Evolutionary conservation across 75 land plant genomes (phyloP).

Genomic region (Pinus taeda): DNA sequence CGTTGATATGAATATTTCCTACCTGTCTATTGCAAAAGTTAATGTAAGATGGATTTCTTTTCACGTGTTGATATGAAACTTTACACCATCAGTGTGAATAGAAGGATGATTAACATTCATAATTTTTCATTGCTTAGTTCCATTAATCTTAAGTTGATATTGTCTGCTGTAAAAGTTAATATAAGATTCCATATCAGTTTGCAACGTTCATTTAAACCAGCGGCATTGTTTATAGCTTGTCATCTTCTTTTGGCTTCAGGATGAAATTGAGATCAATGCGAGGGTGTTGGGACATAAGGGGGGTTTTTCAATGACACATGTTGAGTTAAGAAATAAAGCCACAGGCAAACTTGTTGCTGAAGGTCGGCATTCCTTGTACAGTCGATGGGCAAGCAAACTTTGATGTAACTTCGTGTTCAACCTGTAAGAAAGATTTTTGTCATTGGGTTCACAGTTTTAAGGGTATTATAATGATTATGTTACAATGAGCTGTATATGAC

Average conservation of each 20-base stretch:
- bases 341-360: constrained; percentile 58
- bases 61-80: not conserved
- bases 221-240: not conserved
- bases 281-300: constrained; percentile 53
- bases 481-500: too few species aligned
- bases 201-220: not conserved
- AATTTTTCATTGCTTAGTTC: too few species aligned
- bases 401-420: constrained; percentile 6
- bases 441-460: too few species aligned
- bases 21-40: constrained; percentile 33
- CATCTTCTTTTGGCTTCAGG: constrained; percentile 19
- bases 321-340: constrained; percentile 40
- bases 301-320: constrained; percentile 34
- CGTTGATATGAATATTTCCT: constrained; percentile 54
- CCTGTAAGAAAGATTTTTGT: too few species aligned
- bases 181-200: not conserved
- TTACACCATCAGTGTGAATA: not conserved
- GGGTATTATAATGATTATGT: too few species aligned
- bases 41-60: constrained; percentile 25
- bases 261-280: constrained; percentile 60
- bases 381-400: constrained; percentile 23
- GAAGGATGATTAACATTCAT: not conserved
- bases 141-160: too few species aligned
- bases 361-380: constrained; percentile 59
- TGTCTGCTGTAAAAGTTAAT: not conserved